A percentile compares a stretch with the other conserved stretches of the same genome.
Conservation (phyloP, 192 early-diverging fungal genomes). For the Gonapodya sp. region DNA sequence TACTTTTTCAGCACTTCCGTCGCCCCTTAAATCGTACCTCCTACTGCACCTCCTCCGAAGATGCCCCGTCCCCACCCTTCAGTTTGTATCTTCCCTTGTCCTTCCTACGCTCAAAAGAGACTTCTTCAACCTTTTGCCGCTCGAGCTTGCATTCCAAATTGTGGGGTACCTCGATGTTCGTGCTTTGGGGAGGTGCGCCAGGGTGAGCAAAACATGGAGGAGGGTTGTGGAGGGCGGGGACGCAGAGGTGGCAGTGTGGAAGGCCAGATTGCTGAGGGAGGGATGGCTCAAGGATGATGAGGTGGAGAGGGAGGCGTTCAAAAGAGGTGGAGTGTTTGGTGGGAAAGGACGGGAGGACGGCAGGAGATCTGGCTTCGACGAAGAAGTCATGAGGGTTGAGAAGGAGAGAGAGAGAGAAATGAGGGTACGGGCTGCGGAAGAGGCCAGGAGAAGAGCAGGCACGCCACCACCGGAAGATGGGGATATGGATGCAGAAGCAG, state of each 20-base stretch:
- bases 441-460: background rate
- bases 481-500: background rate
- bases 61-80: slow-evolving; percentile 68
- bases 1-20: slow-evolving; percentile 71
- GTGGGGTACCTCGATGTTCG: slow-evolving; percentile 72
- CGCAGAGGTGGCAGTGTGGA: slow-evolving; percentile 43
- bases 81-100: slow-evolving; percentile 85
- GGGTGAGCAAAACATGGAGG: slow-evolving; percentile 74
- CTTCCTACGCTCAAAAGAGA: slow-evolving; percentile 84
- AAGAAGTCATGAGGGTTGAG: too few species aligned
- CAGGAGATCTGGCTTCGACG: too few species aligned
- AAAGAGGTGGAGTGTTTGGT: background rate
- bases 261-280: slow-evolving; percentile 26
- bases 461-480: background rate
- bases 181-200: slow-evolving; percentile 67
- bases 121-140: slow-evolving; percentile 67
- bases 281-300: slow-evolving; percentile 32
- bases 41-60: slow-evolving; percentile 81
- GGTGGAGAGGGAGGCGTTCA: slow-evolving; percentile 12
- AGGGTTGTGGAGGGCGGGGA: slow-evolving; percentile 62
- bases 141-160: slow-evolving; percentile 64
- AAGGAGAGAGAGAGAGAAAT: background rate
- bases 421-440: background rate
- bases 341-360: background rate
- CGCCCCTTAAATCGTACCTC: slow-evolving; percentile 71